Conservation (phyloP, 345 rosid species). For the thale cress (Arabidopsis thaliana) region TAIR10.1 NC_003070.9:1229501-1230000, state of each 20-base stretch:
- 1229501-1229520: conserved; percentile 74
- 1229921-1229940: conserved; percentile 97
- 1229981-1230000: conserved; percentile 24
- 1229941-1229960: conserved; percentile 81
- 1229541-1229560: conserved; percentile 98
- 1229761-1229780: conserved; percentile 95
- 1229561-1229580: conserved; percentile 99
- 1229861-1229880: not conserved
- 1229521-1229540: conserved; percentile 79
- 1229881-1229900: conserved; percentile 76
- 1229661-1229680: conserved; percentile 3
- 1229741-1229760: conserved; percentile 80
- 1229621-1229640: conserved; percentile 56
- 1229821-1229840: not conserved
- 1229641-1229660: conserved; percentile 2
- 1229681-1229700: conserved; percentile 12
- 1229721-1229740: conserved; percentile 89
- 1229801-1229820: conserved; percentile 4
- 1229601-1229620: conserved; percentile 97
- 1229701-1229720: conserved; percentile 55
- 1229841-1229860: conserved; percentile 23
- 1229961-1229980: conserved; percentile 86
- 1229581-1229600: conserved; percentile 78
- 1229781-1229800: conserved; percentile 91
- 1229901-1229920: conserved; percentile 88